Conservation (phyloP, 2,329 filamentous ascomycete genomes). For the Coniochaeta sp. region DNA sequence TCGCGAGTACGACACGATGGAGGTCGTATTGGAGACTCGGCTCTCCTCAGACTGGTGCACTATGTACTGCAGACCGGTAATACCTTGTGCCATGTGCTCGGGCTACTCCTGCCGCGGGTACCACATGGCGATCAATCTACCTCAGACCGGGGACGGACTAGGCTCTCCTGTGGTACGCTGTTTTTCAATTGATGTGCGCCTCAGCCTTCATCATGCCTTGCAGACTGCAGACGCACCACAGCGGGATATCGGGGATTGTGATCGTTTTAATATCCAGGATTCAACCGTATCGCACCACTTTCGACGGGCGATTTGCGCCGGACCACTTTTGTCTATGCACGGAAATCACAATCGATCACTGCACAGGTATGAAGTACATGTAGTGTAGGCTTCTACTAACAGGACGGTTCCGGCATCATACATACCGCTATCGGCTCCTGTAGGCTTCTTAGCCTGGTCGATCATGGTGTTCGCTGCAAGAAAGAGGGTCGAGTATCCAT, state of each 20-base stretch:
- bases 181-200: not conserved
- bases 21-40: not conserved
- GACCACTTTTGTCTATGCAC: not conserved
- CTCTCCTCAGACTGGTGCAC: not conserved
- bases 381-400: not conserved
- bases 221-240: not conserved
- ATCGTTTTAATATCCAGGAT: not conserved
- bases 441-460: not conserved
- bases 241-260: not conserved
- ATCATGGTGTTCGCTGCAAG: not conserved
- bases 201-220: not conserved
- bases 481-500: not conserved
- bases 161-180: no score
- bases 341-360: not conserved
- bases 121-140: conserved; percentile 1
- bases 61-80: not conserved
- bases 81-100: not conserved
- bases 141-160: not conserved
- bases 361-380: no score
- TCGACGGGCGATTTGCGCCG: not conserved
- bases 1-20: not conserved
- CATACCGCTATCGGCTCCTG: not conserved
- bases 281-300: not conserved
- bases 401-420: not conserved
- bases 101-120: not conserved